These are phyloP conservation scores for Rhinocladiella similis DNA, from an alignment of 2,329 filamentous ascomycete genomes.

Conservation along the genomic window DNA sequence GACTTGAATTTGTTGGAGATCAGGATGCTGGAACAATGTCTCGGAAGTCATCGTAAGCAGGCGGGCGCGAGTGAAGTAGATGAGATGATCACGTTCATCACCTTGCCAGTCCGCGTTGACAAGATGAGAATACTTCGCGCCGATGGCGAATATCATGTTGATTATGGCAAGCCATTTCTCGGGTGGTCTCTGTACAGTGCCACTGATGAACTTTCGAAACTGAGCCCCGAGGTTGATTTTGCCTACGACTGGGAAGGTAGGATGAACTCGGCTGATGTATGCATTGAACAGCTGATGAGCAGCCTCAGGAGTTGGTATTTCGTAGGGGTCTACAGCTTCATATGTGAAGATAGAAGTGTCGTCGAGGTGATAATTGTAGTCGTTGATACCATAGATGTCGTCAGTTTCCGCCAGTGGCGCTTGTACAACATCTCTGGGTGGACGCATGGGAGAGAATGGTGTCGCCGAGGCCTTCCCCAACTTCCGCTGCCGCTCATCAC, in stretches of 20 bases:
- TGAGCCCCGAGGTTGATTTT: constrained; percentile 41
- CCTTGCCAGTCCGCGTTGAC: constrained; percentile 44
- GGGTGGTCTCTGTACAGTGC: constrained; percentile 33
- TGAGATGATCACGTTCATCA: constrained; percentile 43
- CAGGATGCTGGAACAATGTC: constrained; percentile 44
- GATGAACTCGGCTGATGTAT: constrained; percentile 44
- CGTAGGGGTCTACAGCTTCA: constrained; percentile 43
- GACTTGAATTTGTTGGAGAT: constrained; percentile 49
- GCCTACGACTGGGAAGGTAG: constrained; percentile 47
- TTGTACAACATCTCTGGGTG: constrained; percentile 29
- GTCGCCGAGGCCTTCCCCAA: constrained; percentile 11
- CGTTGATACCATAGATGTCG: constrained; percentile 26
- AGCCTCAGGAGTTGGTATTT: constrained; percentile 41
- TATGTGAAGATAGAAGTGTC: constrained; percentile 43
- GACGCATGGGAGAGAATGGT: constrained; percentile 21
- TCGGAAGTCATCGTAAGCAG: constrained; percentile 45
- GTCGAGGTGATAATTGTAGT: constrained; percentile 44
- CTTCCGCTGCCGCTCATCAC: constrained; percentile 12
- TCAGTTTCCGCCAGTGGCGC: constrained; percentile 34
- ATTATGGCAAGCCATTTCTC: constrained; percentile 47
- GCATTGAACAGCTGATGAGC: constrained; percentile 45
- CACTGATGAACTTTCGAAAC: constrained; percentile 38
- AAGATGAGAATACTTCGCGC: constrained; percentile 44
- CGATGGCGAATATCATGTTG: constrained; percentile 49
- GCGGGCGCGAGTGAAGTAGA: constrained; percentile 46